These are phyloP conservation scores for Pichia sporocuriosa DNA, from an alignment of 805 yeast genomes.

Conservation along the genomic window DNA sequence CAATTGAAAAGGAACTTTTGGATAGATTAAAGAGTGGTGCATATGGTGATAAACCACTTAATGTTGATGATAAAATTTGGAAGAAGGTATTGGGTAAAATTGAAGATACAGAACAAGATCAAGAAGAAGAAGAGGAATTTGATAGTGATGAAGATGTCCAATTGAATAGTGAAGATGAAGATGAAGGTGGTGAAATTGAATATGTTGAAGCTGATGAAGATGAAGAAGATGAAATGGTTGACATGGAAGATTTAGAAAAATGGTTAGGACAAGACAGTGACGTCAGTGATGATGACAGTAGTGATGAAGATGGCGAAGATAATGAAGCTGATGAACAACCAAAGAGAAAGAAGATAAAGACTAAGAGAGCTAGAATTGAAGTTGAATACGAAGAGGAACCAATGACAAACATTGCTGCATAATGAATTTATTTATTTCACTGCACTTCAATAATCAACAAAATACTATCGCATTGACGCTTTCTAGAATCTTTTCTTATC, in stretches of 20 bases:
- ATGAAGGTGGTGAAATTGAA: conserved; percentile 64
- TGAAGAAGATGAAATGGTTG: conserved; percentile 84
- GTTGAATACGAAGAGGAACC: conserved; percentile 69
- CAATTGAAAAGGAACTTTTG: conserved; percentile 90
- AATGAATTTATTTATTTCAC: neutral
- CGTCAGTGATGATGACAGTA: conserved; percentile 12
- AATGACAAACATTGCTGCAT: conserved; percentile 25
- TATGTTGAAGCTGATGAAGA: conserved; percentile 87
- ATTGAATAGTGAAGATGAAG: conserved; percentile 53
- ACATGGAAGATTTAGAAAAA: conserved; percentile 85
- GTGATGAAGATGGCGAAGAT: conserved; percentile 29
- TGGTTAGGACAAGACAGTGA: conserved; percentile 53
- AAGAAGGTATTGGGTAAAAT: conserved; percentile 77
- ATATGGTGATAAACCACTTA: conserved; percentile 95
- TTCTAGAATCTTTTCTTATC: too few relatives aligned
- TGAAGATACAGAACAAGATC: conserved; percentile 38
- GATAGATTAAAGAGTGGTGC: conserved; percentile 97
- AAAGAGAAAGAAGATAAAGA: conserved; percentile 46
- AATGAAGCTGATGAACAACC: conserved; percentile 25
- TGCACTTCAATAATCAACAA: too few relatives aligned
- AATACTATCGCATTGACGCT: too few relatives aligned
- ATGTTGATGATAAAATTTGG: conserved; percentile 96
- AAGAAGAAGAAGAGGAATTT: conserved; percentile 84
- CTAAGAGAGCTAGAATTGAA: conserved; percentile 53
- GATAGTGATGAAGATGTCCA: conserved; percentile 67